These are phyloP conservation scores for Sporothrix dimorphospora DNA, from an alignment of 2,329 filamentous ascomycete species.

Conservation along the genomic window DNA sequence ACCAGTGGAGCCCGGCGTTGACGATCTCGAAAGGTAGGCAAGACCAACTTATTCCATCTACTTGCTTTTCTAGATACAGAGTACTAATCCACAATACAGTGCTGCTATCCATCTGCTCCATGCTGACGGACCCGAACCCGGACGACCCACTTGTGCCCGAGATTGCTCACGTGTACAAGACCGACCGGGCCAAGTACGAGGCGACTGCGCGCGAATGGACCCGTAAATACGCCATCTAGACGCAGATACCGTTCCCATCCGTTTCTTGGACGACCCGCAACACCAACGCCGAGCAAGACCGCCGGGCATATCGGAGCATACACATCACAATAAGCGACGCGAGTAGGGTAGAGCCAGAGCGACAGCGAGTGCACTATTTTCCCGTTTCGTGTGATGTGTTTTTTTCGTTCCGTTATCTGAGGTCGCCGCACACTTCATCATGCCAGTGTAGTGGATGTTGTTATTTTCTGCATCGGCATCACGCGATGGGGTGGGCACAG, in stretches of 20 bases:
- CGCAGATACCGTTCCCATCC: background rate
- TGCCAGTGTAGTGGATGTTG: background rate
- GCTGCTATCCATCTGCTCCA: slow-evolving; percentile 97
- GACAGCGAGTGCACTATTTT: background rate
- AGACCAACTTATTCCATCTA: background rate
- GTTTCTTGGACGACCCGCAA: background rate
- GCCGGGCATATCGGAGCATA: background rate
- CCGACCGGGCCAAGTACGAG: slow-evolving; percentile 93
- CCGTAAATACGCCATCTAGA: slow-evolving; percentile 93
- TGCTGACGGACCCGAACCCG: slow-evolving; percentile 99
- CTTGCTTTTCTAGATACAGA: background rate
- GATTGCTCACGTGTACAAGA: slow-evolving; percentile 99
- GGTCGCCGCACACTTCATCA: background rate
- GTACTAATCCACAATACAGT: slow-evolving; percentile 56
- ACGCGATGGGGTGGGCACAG: background rate
- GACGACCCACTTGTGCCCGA: slow-evolving; percentile 98
- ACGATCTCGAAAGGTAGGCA: slow-evolving; percentile 94
- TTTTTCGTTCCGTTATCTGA: background rate
- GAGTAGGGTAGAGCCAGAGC: background rate
- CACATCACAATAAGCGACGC: background rate
- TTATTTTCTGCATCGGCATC: background rate
- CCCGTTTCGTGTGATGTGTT: background rate
- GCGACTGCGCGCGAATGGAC: slow-evolving; percentile 98
- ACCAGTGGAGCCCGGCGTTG: slow-evolving; percentile 98
- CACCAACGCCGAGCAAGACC: background rate